A percentile compares a stretch with the other conserved stretches of the same genome.
phyloP scores from a whole-genome alignment of 2,329 filamentous ascomycete genomes.

The Alternaria hordeiaustralica region DNA sequence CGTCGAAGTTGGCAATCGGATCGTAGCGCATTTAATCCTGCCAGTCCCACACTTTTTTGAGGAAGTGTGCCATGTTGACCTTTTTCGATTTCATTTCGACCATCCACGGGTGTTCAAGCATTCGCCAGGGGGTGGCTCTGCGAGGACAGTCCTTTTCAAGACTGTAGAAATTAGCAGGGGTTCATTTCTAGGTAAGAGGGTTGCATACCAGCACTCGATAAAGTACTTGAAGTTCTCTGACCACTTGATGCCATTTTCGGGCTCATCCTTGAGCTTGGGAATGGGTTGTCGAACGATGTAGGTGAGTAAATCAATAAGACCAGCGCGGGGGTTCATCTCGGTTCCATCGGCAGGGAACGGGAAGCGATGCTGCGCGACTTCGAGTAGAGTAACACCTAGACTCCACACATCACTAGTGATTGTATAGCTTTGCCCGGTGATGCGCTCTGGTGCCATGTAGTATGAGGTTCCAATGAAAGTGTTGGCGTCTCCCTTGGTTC shows the following conservation, averaged over 20 bases:
- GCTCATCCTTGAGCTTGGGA: conserved; percentile 94
- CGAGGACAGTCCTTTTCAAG: conserved; percentile 90
- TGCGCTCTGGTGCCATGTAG: conserved; percentile 98
- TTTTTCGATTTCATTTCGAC: conserved; percentile 93
- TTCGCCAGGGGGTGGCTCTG: conserved; percentile 94
- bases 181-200: background rate
- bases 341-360: conserved; percentile 97
- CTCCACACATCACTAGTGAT: conserved; percentile 99
- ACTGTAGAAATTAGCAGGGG: conserved; percentile 59
- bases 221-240: conserved; percentile 99
- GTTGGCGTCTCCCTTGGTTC: conserved; percentile 97
- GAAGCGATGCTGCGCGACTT: conserved; percentile 98
- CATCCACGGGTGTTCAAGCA: conserved; percentile 99
- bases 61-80: conserved; percentile 95
- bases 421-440: conserved; percentile 96
- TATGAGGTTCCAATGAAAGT: conserved; percentile 99
- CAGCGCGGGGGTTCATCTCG: conserved; percentile 91
- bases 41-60: conserved; percentile 97
- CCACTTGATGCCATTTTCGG: conserved; percentile 88
- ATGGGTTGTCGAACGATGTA: conserved; percentile 97
- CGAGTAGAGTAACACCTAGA: conserved; percentile 92
- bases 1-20: background rate
- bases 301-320: conserved; percentile 91
- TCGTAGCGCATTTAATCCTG: conserved; percentile 61
- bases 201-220: conserved; percentile 94